Conservation (phyloP, 352 stramenopile genomes). For the Globisporangium paddicum region DNA sequence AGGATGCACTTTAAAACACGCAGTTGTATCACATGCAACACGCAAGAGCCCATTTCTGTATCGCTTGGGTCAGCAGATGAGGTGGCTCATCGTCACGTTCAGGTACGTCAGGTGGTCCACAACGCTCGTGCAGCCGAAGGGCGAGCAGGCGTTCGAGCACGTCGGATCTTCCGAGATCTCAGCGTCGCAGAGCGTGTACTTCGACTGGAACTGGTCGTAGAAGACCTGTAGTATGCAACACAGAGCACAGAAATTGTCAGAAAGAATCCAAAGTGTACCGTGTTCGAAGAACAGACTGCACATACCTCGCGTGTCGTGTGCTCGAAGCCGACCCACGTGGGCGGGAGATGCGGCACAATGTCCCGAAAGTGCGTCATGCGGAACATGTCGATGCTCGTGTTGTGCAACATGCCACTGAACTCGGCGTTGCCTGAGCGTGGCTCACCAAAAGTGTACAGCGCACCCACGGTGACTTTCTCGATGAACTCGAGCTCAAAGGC, state of each 20-base stretch:
- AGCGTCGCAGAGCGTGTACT: slow-evolving; percentile 52
- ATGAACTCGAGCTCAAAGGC: slow-evolving; percentile 68
- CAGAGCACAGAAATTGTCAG: not conserved
- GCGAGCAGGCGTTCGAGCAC: slow-evolving; percentile 70
- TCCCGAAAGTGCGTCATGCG: slow-evolving; percentile 78
- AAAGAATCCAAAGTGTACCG: not conserved
- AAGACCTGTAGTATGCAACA: slow-evolving; percentile 45
- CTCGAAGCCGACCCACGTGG: slow-evolving; percentile 69
- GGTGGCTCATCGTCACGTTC: slow-evolving; percentile 86
- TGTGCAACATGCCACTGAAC: slow-evolving; percentile 54
- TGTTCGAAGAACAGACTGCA: not conserved
- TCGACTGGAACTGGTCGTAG: slow-evolving; percentile 73
- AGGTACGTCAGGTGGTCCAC: slow-evolving; percentile 85
- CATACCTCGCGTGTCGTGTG: slow-evolving; percentile 68
- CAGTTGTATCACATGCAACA: slow-evolving; percentile 1
- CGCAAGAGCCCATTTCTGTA: not conserved
- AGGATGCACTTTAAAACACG: not conserved
- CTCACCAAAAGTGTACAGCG: slow-evolving; percentile 74
- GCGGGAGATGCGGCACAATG: slow-evolving; percentile 70
- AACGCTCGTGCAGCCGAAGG: slow-evolving; percentile 75
- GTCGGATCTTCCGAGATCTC: slow-evolving; percentile 55
- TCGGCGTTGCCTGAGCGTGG: slow-evolving; percentile 66
- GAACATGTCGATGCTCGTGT: slow-evolving; percentile 53
- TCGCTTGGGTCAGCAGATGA: slow-evolving; percentile 52
- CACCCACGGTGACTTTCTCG: slow-evolving; percentile 44